Evolutionary conservation across 768 basidiomycete species (phyloP).

Genomic region (Suillus paluster): DNA sequence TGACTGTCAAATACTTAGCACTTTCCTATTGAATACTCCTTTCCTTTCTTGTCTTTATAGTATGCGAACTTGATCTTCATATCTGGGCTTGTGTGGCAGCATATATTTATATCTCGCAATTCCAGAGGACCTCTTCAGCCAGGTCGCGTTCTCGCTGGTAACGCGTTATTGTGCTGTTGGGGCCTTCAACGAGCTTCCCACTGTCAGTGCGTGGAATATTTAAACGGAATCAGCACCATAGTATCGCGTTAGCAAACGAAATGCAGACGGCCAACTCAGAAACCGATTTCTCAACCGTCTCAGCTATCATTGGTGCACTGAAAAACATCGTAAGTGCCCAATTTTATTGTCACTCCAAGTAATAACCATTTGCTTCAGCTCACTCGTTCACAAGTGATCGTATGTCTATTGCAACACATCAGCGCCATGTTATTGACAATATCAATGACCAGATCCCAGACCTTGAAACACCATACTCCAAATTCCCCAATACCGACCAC

Average conservation of each 20-base stretch:
- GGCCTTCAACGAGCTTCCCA: too few relatives aligned
- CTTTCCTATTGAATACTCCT: too few relatives aligned
- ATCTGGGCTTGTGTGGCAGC: too few relatives aligned
- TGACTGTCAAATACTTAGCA: too few relatives aligned
- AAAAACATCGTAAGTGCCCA: background rate
- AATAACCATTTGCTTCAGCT: background rate
- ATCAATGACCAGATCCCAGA: conserved; percentile 17
- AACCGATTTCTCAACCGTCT: background rate
- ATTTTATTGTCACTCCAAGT: background rate
- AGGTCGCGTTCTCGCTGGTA: too few relatives aligned
- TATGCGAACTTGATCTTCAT: too few relatives aligned
- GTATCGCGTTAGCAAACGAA: background rate
- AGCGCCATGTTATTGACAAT: background rate
- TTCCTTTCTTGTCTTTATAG: too few relatives aligned
- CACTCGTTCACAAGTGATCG: background rate
- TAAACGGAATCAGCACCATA: too few relatives aligned
- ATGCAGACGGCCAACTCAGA: background rate
- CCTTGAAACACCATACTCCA: conserved; percentile 24
- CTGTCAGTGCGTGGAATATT: too few relatives aligned
- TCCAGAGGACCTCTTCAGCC: too few relatives aligned
- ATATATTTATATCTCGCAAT: too few relatives aligned
- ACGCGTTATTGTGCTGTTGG: too few relatives aligned
- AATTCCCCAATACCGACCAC: conserved; percentile 16
- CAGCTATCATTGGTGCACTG: background rate
- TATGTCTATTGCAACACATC: background rate